Conservation (phyloP, 495 filamentous ascomycete genomes). For the Xylona heveae region DNA sequence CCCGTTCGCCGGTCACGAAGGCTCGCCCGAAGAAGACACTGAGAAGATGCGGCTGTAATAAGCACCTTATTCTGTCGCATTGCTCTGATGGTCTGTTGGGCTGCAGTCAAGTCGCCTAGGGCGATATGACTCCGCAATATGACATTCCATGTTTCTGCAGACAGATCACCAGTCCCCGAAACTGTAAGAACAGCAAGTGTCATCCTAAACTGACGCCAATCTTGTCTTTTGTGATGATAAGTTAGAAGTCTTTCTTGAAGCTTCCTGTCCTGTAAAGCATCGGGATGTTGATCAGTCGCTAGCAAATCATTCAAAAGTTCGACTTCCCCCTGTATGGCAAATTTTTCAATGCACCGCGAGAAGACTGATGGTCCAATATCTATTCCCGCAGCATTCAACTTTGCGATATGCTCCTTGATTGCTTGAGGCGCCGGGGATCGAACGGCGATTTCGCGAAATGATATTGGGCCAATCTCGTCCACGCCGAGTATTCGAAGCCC, state of each 20-base stretch:
- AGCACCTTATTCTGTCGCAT: slow-evolving; percentile 11
- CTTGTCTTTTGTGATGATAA: slow-evolving; percentile 23
- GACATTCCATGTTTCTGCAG: slow-evolving; percentile 17
- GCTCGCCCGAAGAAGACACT: slow-evolving; percentile 6
- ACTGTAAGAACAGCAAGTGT: slow-evolving; percentile 27
- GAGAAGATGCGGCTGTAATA: slow-evolving; percentile 7
- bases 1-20: slow-evolving; percentile 7
- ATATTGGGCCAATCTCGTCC: slow-evolving; percentile 44
- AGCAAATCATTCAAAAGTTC: slow-evolving; percentile 37
- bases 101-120: slow-evolving; percentile 5
- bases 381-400: slow-evolving; percentile 36
- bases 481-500: slow-evolving; percentile 43
- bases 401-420: slow-evolving; percentile 29
- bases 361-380: slow-evolving; percentile 35
- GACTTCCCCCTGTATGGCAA: slow-evolving; percentile 30
- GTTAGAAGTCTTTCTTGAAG: slow-evolving; percentile 34
- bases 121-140: slow-evolving; percentile 17
- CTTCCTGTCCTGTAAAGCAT: slow-evolving; percentile 39
- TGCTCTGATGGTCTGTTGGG: slow-evolving; percentile 8
- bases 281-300: slow-evolving; percentile 52
- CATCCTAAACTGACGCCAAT: slow-evolving; percentile 30
- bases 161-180: slow-evolving; percentile 7
- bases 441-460: slow-evolving; percentile 46
- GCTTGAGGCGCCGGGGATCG: slow-evolving; percentile 30
- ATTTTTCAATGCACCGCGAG: slow-evolving; percentile 30